These are phyloP conservation scores for Pelargonium australe DNA, from an alignment of 441 rosid genomes.

Conservation along the genomic window DNA sequence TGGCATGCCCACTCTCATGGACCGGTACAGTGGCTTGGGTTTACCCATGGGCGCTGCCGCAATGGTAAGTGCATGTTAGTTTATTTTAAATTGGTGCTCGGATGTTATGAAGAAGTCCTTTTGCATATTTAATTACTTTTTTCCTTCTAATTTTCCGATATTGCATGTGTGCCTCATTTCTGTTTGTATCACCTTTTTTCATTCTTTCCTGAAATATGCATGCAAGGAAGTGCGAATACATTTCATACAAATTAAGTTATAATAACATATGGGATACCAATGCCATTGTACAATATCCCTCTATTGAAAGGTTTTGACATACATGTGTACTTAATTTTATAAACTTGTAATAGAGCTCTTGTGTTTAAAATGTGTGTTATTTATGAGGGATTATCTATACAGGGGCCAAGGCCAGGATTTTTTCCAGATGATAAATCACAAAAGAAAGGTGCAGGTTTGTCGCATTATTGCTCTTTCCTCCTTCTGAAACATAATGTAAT, in stretches of 20 bases:
- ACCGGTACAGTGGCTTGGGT: slow-evolving; percentile 65
- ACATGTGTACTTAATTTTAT: background rate
- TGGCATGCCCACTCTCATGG: slow-evolving; percentile 82
- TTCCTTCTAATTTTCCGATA: background rate
- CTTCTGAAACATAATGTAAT: background rate
- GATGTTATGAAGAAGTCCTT: background rate
- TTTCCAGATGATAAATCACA: slow-evolving; percentile 70
- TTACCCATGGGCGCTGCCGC: slow-evolving; percentile 77
- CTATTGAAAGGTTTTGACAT: background rate
- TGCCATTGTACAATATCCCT: background rate
- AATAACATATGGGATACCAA: background rate
- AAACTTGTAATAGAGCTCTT: background rate
- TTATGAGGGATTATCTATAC: slow-evolving; percentile 19
- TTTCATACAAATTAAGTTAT: background rate
- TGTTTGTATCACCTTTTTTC: background rate
- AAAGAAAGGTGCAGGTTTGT: slow-evolving; percentile 52
- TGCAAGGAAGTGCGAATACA: background rate
- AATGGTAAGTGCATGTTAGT: slow-evolving; percentile 49
- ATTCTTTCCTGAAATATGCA: background rate
- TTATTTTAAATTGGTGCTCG: background rate
- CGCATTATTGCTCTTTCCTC: slow-evolving; percentile 6
- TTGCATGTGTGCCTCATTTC: background rate
- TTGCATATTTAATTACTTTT: background rate
- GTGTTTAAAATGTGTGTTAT: slow-evolving; percentile 5
- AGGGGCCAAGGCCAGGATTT: slow-evolving; percentile 86